Evolutionary conservation across 441 rosid genomes (phyloP).

Genomic region (Mallotus repandus): DNA sequence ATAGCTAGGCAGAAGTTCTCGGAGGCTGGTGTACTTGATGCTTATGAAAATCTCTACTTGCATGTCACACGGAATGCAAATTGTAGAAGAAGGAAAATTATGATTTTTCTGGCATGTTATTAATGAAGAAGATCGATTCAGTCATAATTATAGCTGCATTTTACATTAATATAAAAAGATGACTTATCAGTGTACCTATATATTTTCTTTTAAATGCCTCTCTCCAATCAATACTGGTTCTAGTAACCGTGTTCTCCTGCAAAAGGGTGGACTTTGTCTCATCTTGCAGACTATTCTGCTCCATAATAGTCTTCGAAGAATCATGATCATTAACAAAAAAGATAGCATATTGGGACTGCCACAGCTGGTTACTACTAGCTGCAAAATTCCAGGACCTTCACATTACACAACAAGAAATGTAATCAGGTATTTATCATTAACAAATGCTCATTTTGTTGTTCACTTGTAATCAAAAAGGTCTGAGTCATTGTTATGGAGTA

Average conservation of each 20-base stretch:
- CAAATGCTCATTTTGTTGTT: not conserved
- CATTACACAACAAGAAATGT: constrained; percentile 18
- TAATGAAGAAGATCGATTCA: no score
- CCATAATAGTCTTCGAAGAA: constrained; percentile 18
- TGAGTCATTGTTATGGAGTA: no score
- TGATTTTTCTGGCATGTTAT: not conserved
- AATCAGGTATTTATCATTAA: not conserved
- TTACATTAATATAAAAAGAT: not conserved
- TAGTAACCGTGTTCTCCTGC: constrained; percentile 12
- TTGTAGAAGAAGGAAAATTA: no score
- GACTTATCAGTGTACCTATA: constrained; percentile 37
- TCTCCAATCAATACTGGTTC: constrained; percentile 49
- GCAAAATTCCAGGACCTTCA: constrained; percentile 83
- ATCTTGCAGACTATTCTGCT: not conserved
- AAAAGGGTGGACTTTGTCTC: constrained; percentile 14
- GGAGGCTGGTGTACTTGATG: no score
- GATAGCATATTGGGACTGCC: constrained; percentile 50
- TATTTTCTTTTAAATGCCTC: constrained; percentile 53
- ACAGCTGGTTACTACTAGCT: constrained; percentile 51
- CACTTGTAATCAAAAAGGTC: not conserved
- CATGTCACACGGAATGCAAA: no score
- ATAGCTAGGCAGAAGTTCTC: no score
- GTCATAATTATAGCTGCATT: no score
- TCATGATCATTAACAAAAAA: constrained; percentile 29
- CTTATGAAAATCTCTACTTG: no score